Evolutionary conservation across 225 moss, liverwort and hornwort species (phyloP).

Genomic region (Physcomitrium patens): DNA sequence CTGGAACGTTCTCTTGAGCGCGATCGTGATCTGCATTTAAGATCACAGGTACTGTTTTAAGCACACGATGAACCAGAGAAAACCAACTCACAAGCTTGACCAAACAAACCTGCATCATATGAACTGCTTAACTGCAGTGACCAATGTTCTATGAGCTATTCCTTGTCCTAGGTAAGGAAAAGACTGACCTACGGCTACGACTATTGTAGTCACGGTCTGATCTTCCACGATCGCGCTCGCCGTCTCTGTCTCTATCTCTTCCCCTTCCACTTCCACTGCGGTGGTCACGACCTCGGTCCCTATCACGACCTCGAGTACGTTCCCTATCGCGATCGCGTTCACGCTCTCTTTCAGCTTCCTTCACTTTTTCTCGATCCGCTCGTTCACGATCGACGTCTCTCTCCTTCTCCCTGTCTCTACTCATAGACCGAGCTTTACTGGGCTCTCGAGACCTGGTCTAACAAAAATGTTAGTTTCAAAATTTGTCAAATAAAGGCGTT

Average conservation of each 20-base stretch:
- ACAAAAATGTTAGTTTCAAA: conserved; percentile 14
- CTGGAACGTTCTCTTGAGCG: conserved; percentile 79
- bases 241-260: conserved; percentile 51
- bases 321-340: conserved; percentile 74
- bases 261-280: conserved; percentile 51
- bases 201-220: conserved; percentile 69
- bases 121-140: no score
- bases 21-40: conserved; percentile 51
- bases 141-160: background rate
- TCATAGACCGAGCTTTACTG: conserved; percentile 52
- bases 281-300: conserved; percentile 63
- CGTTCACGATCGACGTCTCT: conserved; percentile 67
- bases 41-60: background rate
- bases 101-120: no score
- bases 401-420: conserved; percentile 82
- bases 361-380: conserved; percentile 52
- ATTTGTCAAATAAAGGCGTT: background rate
- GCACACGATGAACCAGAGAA: background rate
- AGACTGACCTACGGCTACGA: conserved; percentile 50
- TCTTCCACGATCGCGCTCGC: conserved; percentile 63
- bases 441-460: conserved; percentile 70
- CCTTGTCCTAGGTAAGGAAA: background rate
- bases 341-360: conserved; percentile 60
- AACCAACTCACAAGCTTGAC: background rate
- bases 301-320: conserved; percentile 61